A percentile compares a stretch with the other conserved stretches of the same genome.
Conservation (phyloP, 176 grass and related monocot genomes). For the Hyparrhenia diplandra region DNA sequence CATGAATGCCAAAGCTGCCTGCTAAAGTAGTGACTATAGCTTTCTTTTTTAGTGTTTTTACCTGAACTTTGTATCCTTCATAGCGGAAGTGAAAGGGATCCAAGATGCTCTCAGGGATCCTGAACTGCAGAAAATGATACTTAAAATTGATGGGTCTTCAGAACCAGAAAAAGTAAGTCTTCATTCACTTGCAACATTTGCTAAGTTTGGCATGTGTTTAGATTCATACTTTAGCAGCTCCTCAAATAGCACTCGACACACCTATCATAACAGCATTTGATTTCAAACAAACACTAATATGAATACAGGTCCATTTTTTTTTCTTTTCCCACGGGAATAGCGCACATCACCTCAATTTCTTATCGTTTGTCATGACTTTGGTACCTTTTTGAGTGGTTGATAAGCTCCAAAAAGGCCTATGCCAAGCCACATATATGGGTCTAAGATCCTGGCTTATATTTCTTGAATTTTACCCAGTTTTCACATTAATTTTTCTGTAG, state of each 20-base stretch:
- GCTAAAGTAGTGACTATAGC: neutral
- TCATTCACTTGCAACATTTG: neutral
- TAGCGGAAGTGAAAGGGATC: constrained; percentile 55
- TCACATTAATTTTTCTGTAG: constrained; percentile 23
- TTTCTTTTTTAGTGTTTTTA: neutral
- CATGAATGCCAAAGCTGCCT: neutral
- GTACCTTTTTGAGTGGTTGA: neutral
- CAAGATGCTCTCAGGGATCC: constrained; percentile 52
- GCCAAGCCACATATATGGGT: neutral
- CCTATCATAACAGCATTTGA: constrained; percentile 1
- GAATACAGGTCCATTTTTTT: neutral
- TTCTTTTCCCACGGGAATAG: neutral
- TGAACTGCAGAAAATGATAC: constrained; percentile 55
- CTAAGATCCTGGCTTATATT: neutral
- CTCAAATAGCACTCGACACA: neutral
- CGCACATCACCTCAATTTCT: neutral
- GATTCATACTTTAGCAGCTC: neutral
- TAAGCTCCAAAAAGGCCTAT: neutral
- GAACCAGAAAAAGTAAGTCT: constrained; percentile 74
- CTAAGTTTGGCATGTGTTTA: neutral
- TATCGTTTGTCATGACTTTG: neutral
- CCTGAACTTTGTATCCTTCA: constrained; percentile 1
- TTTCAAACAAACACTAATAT: neutral
- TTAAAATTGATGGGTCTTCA: constrained; percentile 51
- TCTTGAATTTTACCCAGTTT: neutral